phyloP scores from a whole-genome alignment of 2,329 filamentous ascomycete species.

The Alternaria postmessia region DNA sequence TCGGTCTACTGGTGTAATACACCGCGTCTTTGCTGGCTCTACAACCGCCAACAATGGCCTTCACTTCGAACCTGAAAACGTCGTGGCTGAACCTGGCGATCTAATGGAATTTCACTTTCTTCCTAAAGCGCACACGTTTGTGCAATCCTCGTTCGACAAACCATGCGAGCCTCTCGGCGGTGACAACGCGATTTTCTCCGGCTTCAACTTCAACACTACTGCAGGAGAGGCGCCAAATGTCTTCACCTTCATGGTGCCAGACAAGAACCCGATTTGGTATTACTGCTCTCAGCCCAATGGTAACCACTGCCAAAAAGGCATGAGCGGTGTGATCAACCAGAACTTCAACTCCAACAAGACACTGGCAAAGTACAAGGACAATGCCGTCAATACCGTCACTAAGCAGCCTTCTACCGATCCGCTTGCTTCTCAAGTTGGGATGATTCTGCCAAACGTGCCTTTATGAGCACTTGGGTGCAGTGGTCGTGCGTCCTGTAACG shows the following conservation, averaged over 20 bases:
- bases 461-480: slow-evolving; percentile 21
- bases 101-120: slow-evolving; percentile 60
- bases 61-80: slow-evolving; percentile 45
- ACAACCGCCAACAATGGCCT: slow-evolving; percentile 37
- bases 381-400: slow-evolving; percentile 29
- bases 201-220: slow-evolving; percentile 66
- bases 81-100: slow-evolving; percentile 42
- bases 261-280: slow-evolving; percentile 77
- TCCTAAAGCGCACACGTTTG: slow-evolving; percentile 74
- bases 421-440: slow-evolving; percentile 30
- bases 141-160: slow-evolving; percentile 74
- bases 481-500: background rate
- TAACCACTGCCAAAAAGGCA: slow-evolving; percentile 74
- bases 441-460: slow-evolving; percentile 34
- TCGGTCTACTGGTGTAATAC: slow-evolving; percentile 34
- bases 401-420: slow-evolving; percentile 31
- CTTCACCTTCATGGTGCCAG: slow-evolving; percentile 73
- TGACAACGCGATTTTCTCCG: slow-evolving; percentile 64
- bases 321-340: slow-evolving; percentile 76
- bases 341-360: slow-evolving; percentile 39
- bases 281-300: slow-evolving; percentile 73
- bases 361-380: slow-evolving; percentile 40
- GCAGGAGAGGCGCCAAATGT: slow-evolving; percentile 50
- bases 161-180: slow-evolving; percentile 69
- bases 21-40: slow-evolving; percentile 40